phyloP scores from a whole-genome alignment of 2,329 filamentous ascomycete species.

The Ilyonectria sp. region DNA sequence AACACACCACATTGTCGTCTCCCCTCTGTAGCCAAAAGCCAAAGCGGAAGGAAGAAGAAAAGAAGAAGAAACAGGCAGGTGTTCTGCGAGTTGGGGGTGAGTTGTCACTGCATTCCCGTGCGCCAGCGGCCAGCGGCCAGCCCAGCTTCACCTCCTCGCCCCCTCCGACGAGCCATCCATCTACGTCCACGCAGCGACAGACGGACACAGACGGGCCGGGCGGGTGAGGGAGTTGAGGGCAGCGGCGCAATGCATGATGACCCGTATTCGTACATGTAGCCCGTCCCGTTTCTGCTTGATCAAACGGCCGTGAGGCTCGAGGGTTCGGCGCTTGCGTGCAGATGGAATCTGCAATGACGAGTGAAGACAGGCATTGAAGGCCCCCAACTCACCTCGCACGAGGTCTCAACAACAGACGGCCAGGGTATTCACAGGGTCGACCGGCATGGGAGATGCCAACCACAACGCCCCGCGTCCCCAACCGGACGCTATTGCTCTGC shows the following conservation, averaged over 20 bases:
- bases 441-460: constrained; percentile 14
- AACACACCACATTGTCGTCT: constrained; percentile 18
- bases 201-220: constrained; percentile 21
- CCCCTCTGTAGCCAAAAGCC: constrained; percentile 7
- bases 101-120: constrained; percentile 49
- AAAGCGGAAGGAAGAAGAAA: background rate
- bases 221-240: background rate
- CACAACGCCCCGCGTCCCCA: constrained; percentile 3
- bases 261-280: constrained; percentile 27
- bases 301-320: background rate
- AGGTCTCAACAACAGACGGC: background rate
- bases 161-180: constrained; percentile 36
- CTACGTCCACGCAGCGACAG: constrained; percentile 37
- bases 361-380: constrained; percentile 15
- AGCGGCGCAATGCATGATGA: constrained; percentile 19
- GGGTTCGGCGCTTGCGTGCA: constrained; percentile 29
- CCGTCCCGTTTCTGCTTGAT: constrained; percentile 14
- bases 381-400: constrained; percentile 14
- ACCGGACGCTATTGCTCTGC: constrained; percentile 1
- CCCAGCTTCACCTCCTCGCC: constrained; percentile 12
- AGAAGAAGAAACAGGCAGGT: constrained; percentile 11
- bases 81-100: constrained; percentile 42
- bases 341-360: constrained; percentile 16
- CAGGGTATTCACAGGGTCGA: background rate
- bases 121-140: constrained; percentile 26